Percentiles rank a stretch among this genome's conserved stretches.
Evolutionary conservation across 768 basidiomycete species (phyloP).

Genomic region (Panellus pusillus): DNA sequence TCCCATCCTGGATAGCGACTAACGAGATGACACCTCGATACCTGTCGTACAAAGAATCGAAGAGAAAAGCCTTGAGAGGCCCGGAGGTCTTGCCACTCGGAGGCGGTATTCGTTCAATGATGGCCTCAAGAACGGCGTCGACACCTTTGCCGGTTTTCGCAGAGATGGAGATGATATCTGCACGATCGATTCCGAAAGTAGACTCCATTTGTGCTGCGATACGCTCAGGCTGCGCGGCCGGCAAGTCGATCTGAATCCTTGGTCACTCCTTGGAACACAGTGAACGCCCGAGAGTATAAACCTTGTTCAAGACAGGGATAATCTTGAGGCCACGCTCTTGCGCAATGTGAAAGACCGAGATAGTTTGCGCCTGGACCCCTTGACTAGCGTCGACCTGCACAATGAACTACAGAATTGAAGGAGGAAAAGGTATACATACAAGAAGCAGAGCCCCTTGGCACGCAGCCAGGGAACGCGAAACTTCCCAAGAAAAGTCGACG

Average conservation of each 20-base stretch:
- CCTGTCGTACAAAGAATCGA: slow-evolving; percentile 95
- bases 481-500: slow-evolving; percentile 98
- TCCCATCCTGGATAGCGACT: slow-evolving; percentile 77
- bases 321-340: slow-evolving; percentile 77
- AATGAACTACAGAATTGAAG: neutral
- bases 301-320: slow-evolving; percentile 94
- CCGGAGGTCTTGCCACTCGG: slow-evolving; percentile 55
- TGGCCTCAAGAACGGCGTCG: slow-evolving; percentile 71
- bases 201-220: slow-evolving; percentile 80
- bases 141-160: slow-evolving; percentile 93
- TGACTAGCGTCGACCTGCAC: slow-evolving; percentile 93
- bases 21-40: slow-evolving; percentile 96
- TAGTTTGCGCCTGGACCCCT: slow-evolving; percentile 96
- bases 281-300: slow-evolving; percentile 26
- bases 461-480: slow-evolving; percentile 87
- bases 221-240: slow-evolving; percentile 80
- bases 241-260: slow-evolving; percentile 77
- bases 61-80: slow-evolving; percentile 82
- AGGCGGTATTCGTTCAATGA: slow-evolving; percentile 82
- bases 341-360: slow-evolving; percentile 92
- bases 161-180: slow-evolving; percentile 76
- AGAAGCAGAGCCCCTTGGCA: slow-evolving; percentile 85
- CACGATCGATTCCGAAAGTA: slow-evolving; percentile 77
- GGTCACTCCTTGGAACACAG: neutral
- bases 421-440: slow-evolving; percentile 29